These are phyloP conservation scores for Pseudogymnoascus sp. DNA, from an alignment of 2,329 filamentous ascomycete genomes.

Conservation along the genomic window DNA sequence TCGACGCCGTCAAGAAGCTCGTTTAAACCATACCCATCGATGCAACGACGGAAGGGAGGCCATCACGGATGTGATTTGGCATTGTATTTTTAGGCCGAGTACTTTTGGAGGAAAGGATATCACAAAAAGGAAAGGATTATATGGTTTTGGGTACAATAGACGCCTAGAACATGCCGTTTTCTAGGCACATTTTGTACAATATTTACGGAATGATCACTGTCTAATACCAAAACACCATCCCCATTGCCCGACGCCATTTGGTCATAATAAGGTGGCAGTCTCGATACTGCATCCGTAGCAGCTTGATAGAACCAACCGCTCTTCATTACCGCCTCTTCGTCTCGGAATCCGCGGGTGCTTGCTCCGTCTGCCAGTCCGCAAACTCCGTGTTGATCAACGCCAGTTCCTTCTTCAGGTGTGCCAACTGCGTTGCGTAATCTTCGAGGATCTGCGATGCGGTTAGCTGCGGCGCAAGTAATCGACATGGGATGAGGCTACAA, in stretches of 20 bases:
- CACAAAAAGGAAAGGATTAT: conserved; percentile 3
- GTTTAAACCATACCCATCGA: conserved; percentile 27
- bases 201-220: conserved; percentile 7
- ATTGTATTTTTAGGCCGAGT: conserved; percentile 4
- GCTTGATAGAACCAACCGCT: neutral
- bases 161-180: neutral
- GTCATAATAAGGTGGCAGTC: neutral
- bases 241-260: neutral
- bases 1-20: conserved; percentile 45
- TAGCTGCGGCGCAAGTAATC: conserved; percentile 11
- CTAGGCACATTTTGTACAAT: conserved; percentile 8
- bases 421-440: conserved; percentile 73
- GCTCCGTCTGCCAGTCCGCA: conserved; percentile 41
- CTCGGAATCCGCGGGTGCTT: conserved; percentile 17
- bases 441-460: conserved; percentile 54
- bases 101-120: neutral
- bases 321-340: neutral
- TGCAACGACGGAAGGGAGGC: neutral
- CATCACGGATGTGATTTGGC: conserved; percentile 7
- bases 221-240: conserved; percentile 5
- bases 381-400: conserved; percentile 46
- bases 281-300: neutral
- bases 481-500: conserved; percentile 25
- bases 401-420: conserved; percentile 61
- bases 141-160: neutral